Evolutionary conservation across 169 alveolate genomes (phyloP), one percentile per base, ranked within the genome.

Genomic region (Cryptosporidium meleagridis): DNA sequence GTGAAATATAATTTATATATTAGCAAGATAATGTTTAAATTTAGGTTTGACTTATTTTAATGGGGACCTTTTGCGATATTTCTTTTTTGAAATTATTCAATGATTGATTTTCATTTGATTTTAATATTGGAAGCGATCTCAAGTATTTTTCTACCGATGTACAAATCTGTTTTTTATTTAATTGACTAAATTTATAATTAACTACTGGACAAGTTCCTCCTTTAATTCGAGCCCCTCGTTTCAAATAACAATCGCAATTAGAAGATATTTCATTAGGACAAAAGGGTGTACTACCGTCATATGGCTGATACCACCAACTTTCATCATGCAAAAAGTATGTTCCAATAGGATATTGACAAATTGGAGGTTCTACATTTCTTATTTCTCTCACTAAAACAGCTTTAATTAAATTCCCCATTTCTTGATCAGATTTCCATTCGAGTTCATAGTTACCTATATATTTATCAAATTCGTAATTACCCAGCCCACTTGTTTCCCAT

Each of bases 201-300:
- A 35, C 23, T 61, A 80, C 14, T 61, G 89, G 89, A 41, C 89
- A 80, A 33, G 29, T 39, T 6, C 70, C 23, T 37, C 89, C 89
- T 8, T 61, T 80, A 45, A 21, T 31, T 62, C 89, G 37, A 2
- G 73, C 16, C 62, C 89, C 89, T 39, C 89, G 39, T 41, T 80
- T 61, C 18, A 80, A 8, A 41, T 23, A 65, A 31, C 89, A 80
- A 62, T 5, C n/a, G 44, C 89, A 80, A 26, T 21, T 35, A 14
- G 89, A 80, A 41, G 62, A 44, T 44, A 80, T 80, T 45, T 80
- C 75, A 26, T 44, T 48, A 8, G 62, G 93, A 71, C 39, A 91
- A 85, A 92, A 91, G 14, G 92, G 92, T n/a, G 92, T 59, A 45
- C 35, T 48, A 1, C 92, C 92, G 67, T 85, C 87, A 67, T 71